phyloP scores from a whole-genome alignment of 768 basidiomycete genomes.

The Podaxis sp. region DNA sequence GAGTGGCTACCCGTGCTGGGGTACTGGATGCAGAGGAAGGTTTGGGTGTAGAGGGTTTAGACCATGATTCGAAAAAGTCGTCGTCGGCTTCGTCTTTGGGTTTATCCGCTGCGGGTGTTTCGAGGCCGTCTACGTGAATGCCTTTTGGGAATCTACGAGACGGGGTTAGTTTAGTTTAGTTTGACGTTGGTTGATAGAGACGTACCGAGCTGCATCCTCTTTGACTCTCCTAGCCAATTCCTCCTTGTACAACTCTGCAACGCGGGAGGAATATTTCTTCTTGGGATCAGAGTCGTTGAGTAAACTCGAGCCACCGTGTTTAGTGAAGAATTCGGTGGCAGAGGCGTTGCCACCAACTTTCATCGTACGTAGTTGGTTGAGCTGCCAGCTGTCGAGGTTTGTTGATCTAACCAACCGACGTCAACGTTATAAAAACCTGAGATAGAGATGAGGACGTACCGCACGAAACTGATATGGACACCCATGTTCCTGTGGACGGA shows the following conservation, averaged over 20 bases:
- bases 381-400: constrained; percentile 93
- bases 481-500: constrained; percentile 95
- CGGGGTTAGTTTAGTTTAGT: not conserved
- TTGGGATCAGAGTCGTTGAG: constrained; percentile 76
- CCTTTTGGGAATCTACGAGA: constrained; percentile 67
- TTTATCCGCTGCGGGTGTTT: constrained; percentile 35
- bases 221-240: constrained; percentile 79
- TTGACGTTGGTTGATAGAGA: constrained; percentile 16
- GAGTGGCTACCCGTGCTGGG: constrained; percentile 43
- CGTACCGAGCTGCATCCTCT: constrained; percentile 72
- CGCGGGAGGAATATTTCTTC: constrained; percentile 84
- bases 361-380: constrained; percentile 90
- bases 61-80: constrained; percentile 98
- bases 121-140: constrained; percentile 82
- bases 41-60: constrained; percentile 72
- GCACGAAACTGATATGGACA: constrained; percentile 96
- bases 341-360: constrained; percentile 93
- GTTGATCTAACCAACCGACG: constrained; percentile 65
- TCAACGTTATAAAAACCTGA: not conserved
- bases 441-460: constrained; percentile 47
- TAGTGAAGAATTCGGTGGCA: constrained; percentile 86
- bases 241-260: constrained; percentile 89
- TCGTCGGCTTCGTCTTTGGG: constrained; percentile 57
- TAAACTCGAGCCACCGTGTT: constrained; percentile 76
- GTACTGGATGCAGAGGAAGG: constrained; percentile 48